Evolutionary conservation across 2,329 filamentous ascomycete genomes (phyloP).

Genomic region (Gremmenia infestans): DNA sequence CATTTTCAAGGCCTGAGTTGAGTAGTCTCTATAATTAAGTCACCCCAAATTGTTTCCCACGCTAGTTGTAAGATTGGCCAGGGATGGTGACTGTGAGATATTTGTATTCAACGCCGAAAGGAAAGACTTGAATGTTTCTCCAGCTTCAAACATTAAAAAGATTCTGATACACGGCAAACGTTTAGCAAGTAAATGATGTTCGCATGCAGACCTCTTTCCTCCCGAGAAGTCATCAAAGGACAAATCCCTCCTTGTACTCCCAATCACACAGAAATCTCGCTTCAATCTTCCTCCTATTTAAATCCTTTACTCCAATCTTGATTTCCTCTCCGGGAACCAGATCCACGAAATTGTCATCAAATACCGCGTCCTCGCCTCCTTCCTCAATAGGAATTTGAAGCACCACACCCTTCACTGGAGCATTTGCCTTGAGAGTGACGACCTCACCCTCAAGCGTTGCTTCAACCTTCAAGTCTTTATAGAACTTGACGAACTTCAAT

Average conservation of each 20-base stretch:
- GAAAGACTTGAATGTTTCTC: too few relatives aligned
- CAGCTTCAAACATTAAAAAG: too few relatives aligned
- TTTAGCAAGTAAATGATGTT: too few relatives aligned
- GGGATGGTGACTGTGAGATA: too few relatives aligned
- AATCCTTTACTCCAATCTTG: conserved; percentile 45
- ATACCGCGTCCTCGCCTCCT: conserved; percentile 49
- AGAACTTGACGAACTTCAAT: conserved; percentile 60
- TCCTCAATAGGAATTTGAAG: conserved; percentile 38
- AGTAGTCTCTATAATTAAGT: too few relatives aligned
- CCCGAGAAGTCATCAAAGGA: conserved; percentile 3
- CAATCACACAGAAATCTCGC: conserved; percentile 45
- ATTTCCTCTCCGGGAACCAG: conserved; percentile 59
- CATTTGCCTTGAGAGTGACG: conserved; percentile 50
- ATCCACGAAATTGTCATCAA: conserved; percentile 63
- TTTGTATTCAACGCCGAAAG: too few relatives aligned
- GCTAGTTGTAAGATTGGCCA: too few relatives aligned
- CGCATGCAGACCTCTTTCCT: too few relatives aligned
- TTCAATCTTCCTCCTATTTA: conserved; percentile 40
- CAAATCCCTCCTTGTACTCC: conserved; percentile 19
- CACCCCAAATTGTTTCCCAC: too few relatives aligned
- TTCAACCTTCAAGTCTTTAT: conserved; percentile 41
- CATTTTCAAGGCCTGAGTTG: too few relatives aligned
- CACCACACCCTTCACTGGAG: conserved; percentile 60
- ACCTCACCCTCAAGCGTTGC: conserved; percentile 29
- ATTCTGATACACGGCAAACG: too few relatives aligned